Percentiles rank a stretch among this genome's conserved stretches.
Evolutionary conservation across 2,329 filamentous ascomycete genomes (phyloP).

Genomic region (Cladosporium sp.): DNA sequence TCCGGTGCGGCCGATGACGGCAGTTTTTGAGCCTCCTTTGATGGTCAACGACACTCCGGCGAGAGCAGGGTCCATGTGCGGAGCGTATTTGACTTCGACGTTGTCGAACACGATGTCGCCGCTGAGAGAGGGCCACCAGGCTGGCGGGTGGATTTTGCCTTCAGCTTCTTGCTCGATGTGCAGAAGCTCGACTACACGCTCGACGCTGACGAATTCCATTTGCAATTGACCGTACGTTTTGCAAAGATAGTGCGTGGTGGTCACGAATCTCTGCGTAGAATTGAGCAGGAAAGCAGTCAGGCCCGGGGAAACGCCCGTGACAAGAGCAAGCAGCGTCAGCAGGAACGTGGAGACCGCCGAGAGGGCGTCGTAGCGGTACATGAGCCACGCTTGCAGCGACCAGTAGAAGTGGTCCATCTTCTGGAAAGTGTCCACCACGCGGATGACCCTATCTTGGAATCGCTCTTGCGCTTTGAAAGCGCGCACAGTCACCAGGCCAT

Average conservation of each 20-base stretch:
- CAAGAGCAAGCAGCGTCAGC: constrained; percentile 72
- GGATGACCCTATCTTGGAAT: constrained; percentile 78
- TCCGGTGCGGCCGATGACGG: constrained; percentile 77
- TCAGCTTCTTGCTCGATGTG: constrained; percentile 73
- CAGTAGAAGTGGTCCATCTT: constrained; percentile 97
- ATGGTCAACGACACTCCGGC: constrained; percentile 70
- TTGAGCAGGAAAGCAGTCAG: constrained; percentile 82
- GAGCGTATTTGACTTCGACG: constrained; percentile 77
- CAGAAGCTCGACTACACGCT: constrained; percentile 79
- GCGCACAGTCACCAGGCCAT: constrained; percentile 82
- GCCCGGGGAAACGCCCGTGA: constrained; percentile 72
- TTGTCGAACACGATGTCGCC: constrained; percentile 75
- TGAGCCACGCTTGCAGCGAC: constrained; percentile 80
- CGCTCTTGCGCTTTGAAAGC: constrained; percentile 76
- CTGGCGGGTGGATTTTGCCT: constrained; percentile 68
- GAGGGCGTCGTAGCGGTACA: constrained; percentile 72
- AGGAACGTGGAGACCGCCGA: constrained; percentile 73
- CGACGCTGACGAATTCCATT: constrained; percentile 89
- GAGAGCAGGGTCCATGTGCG: constrained; percentile 72
- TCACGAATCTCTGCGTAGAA: constrained; percentile 68
- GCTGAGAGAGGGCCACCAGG: constrained; percentile 71
- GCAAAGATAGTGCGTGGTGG: constrained; percentile 71
- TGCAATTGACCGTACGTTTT: constrained; percentile 80
- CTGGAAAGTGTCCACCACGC: constrained; percentile 83
- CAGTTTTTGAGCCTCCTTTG: constrained; percentile 74